A percentile compares a stretch with the other conserved stretches of the same genome.
These are phyloP conservation scores for Cystofilobasidium bisporidii DNA, from an alignment of 768 basidiomycete species.

Conservation along the genomic window DNA sequence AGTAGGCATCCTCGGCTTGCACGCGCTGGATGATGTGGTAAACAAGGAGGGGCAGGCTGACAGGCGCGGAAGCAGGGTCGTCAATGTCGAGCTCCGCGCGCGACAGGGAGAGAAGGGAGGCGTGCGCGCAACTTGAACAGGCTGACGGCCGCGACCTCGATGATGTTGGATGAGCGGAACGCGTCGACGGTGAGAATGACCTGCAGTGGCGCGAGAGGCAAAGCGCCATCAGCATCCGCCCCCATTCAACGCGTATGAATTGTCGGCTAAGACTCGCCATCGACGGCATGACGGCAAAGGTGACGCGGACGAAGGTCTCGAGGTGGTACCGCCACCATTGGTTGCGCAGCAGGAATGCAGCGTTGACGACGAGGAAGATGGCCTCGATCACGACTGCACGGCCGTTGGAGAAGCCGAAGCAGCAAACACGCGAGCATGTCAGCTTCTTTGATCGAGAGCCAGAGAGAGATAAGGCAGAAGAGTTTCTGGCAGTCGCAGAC, in stretches of 20 bases:
- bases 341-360: neutral
- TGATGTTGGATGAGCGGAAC: neutral
- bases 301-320: neutral
- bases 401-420: too few relatives aligned
- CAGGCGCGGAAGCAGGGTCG: too few relatives aligned
- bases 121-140: neutral
- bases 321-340: neutral
- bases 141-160: neutral
- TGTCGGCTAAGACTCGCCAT: neutral
- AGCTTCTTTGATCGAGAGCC: too few relatives aligned
- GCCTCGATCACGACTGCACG: conserved; percentile 2
- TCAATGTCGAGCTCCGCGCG: too few relatives aligned
- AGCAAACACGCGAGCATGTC: too few relatives aligned
- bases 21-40: conserved; percentile 10
- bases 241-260: too few relatives aligned
- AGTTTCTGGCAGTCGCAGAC: too few relatives aligned
- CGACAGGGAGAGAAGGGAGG: neutral
- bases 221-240: neutral
- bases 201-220: neutral
- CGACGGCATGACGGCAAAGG: neutral
- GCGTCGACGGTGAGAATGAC: conserved; percentile 8
- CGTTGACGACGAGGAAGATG: conserved; percentile 3
- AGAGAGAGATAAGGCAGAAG: too few relatives aligned
- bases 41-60: conserved; percentile 3
- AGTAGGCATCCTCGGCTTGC: conserved; percentile 11